Evolutionary conservation across 345 rosid genomes (phyloP), one percentile per base, ranked within the genome.

Genomic region (Lagerstroemia speciosa): DNA sequence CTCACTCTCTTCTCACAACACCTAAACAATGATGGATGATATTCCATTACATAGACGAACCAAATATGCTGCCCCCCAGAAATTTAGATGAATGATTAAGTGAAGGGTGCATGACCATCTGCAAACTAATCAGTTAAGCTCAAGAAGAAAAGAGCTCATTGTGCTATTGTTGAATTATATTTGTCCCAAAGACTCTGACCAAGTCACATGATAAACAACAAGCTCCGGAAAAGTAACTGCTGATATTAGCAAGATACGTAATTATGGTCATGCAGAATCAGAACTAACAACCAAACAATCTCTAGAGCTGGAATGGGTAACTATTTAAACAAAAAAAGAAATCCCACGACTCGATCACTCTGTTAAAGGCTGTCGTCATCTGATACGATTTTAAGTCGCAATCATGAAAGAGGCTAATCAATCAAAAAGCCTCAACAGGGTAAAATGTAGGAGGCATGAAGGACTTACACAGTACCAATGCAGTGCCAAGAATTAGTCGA

Each of bases 1-100:
- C 78, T 89, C 74, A 89, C 97, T 90, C 93, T 87, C 87, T 95
- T 95, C 79, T 95, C 98, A 60, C 94, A 86, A 30, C 66, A 83
- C 72, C 99, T 90, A 83, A 64, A 70, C 57, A 62, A 60, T 2
- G 52, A 24, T 67, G 22, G 67, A 55, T 8, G 38, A 72, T 68
- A 57, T 45, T 52, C 52, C 27, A 50, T 45, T 32, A 5, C 55
- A 55, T 34, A 33, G 60, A 38, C 24, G 27, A 3, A 33, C 29
- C 8, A 20, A 15, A 40, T 29, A 26, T 24, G 12, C 22, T 5
- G 17, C 31, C 2, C 24, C 27, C 38, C 2, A 40, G 52, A 48
- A 48, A 48, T 6, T 3, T 14, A 40, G 20, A 65, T 37, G 46
- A 64, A 8, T 64, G 43, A 22, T 22, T n/a, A 32, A 36, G 30